phyloP scores from a whole-genome alignment of 352 stramenopile species.

The Pythium apleroticum region DNA sequence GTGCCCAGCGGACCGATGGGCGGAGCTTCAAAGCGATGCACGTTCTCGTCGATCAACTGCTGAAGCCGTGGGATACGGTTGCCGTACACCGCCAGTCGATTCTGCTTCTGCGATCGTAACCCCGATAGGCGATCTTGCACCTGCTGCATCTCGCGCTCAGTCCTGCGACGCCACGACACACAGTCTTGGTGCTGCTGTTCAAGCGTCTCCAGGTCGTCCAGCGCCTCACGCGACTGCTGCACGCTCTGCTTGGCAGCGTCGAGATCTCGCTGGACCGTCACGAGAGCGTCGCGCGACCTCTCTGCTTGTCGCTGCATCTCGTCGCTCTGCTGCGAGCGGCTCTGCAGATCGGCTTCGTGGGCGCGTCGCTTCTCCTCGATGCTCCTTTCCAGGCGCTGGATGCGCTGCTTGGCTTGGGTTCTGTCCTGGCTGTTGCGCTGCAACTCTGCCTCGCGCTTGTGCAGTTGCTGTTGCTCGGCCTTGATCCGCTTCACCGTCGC shows the following conservation, averaged over 20 bases:
- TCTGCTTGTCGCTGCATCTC: conserved; percentile 57
- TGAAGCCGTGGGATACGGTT: conserved; percentile 68
- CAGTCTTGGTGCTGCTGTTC: conserved; percentile 60
- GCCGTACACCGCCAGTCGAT: conserved; percentile 66
- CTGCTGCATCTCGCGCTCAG: conserved; percentile 47
- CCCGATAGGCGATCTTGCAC: conserved; percentile 43
- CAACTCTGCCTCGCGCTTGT: conserved; percentile 60
- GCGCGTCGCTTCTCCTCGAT: conserved; percentile 51
- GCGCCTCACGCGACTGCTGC: conserved; percentile 25
- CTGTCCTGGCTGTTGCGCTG: conserved; percentile 57
- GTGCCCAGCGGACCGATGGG: conserved; percentile 77
- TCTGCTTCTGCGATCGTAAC: conserved; percentile 50
- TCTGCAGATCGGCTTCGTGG: conserved; percentile 56
- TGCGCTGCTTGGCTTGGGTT: conserved; percentile 42
- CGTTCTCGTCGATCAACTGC: conserved; percentile 71
- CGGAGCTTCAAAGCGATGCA: conserved; percentile 52
- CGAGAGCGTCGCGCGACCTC: conserved; percentile 43
- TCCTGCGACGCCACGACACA: conserved; percentile 49
- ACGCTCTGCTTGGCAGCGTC: conserved; percentile 34
- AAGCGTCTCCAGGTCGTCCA: conserved; percentile 39
- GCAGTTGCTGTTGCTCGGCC: conserved; percentile 47
- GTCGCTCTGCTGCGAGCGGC: conserved; percentile 53
- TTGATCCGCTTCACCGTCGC: too few species aligned
- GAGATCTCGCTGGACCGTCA: conserved; percentile 39
- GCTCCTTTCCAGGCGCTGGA: conserved; percentile 49